phyloP scores from a whole-genome alignment of 2,329 filamentous ascomycete genomes.

The Juglanconis sp. region DNA sequence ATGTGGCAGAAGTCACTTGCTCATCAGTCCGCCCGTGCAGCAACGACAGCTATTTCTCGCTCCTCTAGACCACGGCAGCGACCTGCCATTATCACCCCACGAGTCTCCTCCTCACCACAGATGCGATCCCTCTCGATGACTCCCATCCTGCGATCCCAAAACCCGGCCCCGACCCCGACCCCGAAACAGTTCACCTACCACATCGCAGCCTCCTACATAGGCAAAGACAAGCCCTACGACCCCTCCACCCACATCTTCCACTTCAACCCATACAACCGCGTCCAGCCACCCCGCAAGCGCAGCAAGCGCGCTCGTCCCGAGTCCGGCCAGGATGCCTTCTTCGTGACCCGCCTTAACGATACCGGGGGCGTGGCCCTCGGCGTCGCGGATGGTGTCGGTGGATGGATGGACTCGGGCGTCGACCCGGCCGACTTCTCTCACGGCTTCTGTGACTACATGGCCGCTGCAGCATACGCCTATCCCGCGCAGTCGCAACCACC shows the following conservation, averaged over 20 bases:
- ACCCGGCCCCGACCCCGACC: slow-evolving; percentile 16
- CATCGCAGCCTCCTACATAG: slow-evolving; percentile 71
- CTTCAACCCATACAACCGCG: slow-evolving; percentile 64
- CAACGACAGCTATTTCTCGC: neutral
- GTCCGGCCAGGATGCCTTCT: slow-evolving; percentile 95
- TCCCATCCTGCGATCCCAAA: slow-evolving; percentile 21
- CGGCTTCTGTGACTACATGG: slow-evolving; percentile 91
- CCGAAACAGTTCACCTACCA: slow-evolving; percentile 57
- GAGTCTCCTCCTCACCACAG: neutral
- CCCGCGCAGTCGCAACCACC: slow-evolving; percentile 26
- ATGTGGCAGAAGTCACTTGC: neutral
- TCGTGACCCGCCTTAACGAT: slow-evolving; percentile 72
- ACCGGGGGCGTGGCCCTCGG: slow-evolving; percentile 75
- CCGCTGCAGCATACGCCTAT: slow-evolving; percentile 64
- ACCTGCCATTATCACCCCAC: no score
- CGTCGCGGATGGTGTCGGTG: slow-evolving; percentile 90
- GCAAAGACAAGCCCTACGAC: slow-evolving; percentile 67
- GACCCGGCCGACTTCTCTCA: slow-evolving; percentile 96
- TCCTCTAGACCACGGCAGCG: neutral
- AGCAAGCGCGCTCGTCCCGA: slow-evolving; percentile 64
- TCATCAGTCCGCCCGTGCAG: neutral
- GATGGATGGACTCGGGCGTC: slow-evolving; percentile 88
- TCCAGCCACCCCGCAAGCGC: slow-evolving; percentile 47
- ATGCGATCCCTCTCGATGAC: neutral
- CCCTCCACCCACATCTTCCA: slow-evolving; percentile 68